Base-by-base conservation (phyloP, 345 rosid species). In the Acer saccharum region DNA sequence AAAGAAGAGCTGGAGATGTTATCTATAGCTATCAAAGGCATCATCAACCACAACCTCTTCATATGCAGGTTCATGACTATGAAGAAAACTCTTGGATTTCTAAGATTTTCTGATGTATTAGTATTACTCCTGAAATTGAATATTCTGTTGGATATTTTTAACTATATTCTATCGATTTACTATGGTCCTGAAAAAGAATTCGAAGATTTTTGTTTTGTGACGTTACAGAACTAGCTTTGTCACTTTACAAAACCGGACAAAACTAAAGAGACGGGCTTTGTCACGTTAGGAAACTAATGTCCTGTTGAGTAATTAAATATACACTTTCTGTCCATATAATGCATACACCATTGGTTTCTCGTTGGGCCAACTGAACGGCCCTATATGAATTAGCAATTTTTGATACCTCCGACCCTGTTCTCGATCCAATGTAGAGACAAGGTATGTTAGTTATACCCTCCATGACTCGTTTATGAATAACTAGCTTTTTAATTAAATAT, bases 11-110 rank as follows among this genome's bases (percentile, higher is more conserved):
- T 50, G 72, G 81, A 71, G 65, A 35, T 41, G 74, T 41, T 2
- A 46, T 67, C 60, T 69, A 55, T 71, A 77, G 68, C 21, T 76
- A 84, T 70, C 64, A 73, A 27, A 75, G 69, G 48, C 82, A 75
- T 69, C 71, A 69, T 64, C 77, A 75, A 17, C 71, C 62, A 29
- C 77, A 70, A 69, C 21, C 25, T 39, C 12, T 69, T 18, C 41
- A 43, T 29, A 32, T 32, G 23, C 79, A 84, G 41, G 32, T 67
- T 63, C 79, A 81, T 35, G 39, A 35, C 1, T 35, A 4, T 4
- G 79, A 25, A 20, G 77, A 82, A 23, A 77, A 75, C 65, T 74
- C 62, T 18, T 50, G 18, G 71, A 48, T 50, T 17, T 75, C n/a
- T 32, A 5, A 65, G 2, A 50, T 48, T 64, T 75, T 75, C n/a